phyloP scores from a whole-genome alignment of 176 grass and related monocot genomes.

The Stipa capillata region DNA sequence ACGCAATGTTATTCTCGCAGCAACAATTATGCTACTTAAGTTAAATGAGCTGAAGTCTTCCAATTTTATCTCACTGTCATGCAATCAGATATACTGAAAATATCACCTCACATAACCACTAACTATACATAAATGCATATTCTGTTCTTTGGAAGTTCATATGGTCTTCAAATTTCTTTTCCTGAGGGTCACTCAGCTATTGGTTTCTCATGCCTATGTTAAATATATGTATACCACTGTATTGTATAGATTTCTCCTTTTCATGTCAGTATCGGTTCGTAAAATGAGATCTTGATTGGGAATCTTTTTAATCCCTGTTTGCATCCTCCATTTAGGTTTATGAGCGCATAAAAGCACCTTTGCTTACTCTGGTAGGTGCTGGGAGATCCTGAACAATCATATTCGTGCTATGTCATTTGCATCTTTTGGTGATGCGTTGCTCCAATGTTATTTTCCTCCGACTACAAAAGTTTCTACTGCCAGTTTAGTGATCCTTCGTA shows the following conservation, averaged over 20 bases:
- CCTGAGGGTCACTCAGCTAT: background rate
- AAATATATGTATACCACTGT: background rate
- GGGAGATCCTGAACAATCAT: constrained; percentile 98
- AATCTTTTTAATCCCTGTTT: constrained; percentile 23
- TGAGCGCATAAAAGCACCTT: constrained; percentile 95
- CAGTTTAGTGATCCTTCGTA: constrained; percentile 97
- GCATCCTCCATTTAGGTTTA: constrained; percentile 65
- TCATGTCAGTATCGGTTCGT: background rate
- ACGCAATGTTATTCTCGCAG: background rate
- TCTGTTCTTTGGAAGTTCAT: constrained; percentile 7
- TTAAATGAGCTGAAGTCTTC: background rate
- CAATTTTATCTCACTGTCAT: background rate
- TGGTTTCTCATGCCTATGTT: background rate
- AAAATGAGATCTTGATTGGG: background rate
- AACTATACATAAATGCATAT: background rate
- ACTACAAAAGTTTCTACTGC: constrained; percentile 99
- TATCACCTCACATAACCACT: background rate
- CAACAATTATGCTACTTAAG: background rate
- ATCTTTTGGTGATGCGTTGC: constrained; percentile 96
- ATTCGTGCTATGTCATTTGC: constrained; percentile 92
- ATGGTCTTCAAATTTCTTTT: background rate
- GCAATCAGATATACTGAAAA: background rate
- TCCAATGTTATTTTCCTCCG: constrained; percentile 93
- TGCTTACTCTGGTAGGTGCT: constrained; percentile 95
- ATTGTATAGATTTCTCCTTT: background rate